Evolutionary conservation across 306 rosid genomes (phyloP).

Genomic region (Dryas alaskensis): DNA sequence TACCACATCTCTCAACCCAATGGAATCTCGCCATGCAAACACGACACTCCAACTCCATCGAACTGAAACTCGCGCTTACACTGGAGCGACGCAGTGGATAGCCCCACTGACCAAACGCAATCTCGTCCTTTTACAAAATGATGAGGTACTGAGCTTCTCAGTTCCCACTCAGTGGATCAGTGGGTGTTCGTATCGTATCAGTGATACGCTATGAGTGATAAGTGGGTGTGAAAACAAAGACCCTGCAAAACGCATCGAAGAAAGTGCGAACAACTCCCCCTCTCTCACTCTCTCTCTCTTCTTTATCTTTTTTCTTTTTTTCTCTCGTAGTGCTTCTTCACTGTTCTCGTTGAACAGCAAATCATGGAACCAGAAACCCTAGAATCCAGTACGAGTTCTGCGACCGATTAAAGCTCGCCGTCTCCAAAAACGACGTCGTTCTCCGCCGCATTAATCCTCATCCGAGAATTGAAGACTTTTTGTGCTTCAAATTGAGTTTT

Average conservation of each 20-base stretch:
- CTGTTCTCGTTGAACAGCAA: constrained; percentile 24
- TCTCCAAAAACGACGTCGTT: constrained; percentile 22
- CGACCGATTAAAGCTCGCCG: background rate
- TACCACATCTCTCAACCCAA: background rate
- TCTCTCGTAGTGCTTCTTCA: constrained; percentile 9
- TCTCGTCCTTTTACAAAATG: constrained; percentile 14
- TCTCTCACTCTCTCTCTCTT: constrained; percentile 4
- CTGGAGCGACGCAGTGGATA: background rate
- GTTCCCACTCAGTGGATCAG: background rate
- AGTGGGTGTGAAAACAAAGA: constrained; percentile 13
- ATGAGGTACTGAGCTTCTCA: constrained; percentile 7
- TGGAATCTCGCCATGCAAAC: background rate
- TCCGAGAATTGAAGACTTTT: background rate
- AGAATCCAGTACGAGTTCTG: background rate
- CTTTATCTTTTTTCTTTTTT: background rate
- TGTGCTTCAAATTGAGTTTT: background rate
- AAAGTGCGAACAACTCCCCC: constrained; percentile 17
- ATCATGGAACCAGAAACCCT: constrained; percentile 31
- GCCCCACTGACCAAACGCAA: background rate
- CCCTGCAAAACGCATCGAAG: constrained; percentile 27
- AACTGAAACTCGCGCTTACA: background rate
- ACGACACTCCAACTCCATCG: background rate
- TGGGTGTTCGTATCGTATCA: fast-evolving
- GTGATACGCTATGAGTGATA: background rate
- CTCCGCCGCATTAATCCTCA: background rate